Base-by-base conservation (phyloP, 2,329 filamentous ascomycete species). In the Sphaerulina musiva region DNA sequence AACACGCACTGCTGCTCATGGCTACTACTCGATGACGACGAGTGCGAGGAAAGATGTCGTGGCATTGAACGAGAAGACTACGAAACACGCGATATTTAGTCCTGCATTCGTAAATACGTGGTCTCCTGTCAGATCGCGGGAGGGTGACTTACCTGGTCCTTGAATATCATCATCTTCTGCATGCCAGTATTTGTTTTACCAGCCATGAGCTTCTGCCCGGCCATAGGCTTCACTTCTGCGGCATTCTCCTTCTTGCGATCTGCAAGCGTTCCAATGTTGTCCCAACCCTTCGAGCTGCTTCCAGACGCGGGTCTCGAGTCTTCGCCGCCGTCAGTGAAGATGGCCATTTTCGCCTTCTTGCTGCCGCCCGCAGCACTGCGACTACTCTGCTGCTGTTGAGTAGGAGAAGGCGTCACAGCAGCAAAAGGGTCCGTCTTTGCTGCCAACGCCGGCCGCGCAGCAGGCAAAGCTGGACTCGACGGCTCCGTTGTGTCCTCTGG, bases 211-310 rank as follows among this genome's bases (percentile, higher is more conserved):
- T 87, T 96, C 75, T 97, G 90, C 26, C 93, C 93, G 9, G 78
- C 86, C 93, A 91, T 96, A 17, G 92, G 89, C 68, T 86, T 91
- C 9, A 91, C 83, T 68, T 92, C 89, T 61, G 91, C 76, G 6
- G 79, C 78, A 67, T 98, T 98, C 71, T 98, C 93, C 78, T 97
- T 98, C 77, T 89, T 95, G 47, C 93, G 81, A 57, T 95, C 87
- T 48, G 84, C 81, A 56, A 96, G 74, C 1, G 89, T 89, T 31
- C 88, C 91, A 67, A 98, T 95, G 58, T 78, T 92, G 60, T 96
- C 89, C 92, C 93, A 97, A 2, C 90, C 92, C 68, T 84, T 87
- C 1, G 83, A 78, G 42, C 75, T 53, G 76, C 77, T 54, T 76
- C 79, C 69, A 79, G 76, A 53, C 5, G 53, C 58, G 10, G 82